Percentiles rank a stretch among this genome's conserved stretches.
phyloP scores from a whole-genome alignment of 1,139 yeast genomes.

The Kodamaea ohmeri region DNA sequence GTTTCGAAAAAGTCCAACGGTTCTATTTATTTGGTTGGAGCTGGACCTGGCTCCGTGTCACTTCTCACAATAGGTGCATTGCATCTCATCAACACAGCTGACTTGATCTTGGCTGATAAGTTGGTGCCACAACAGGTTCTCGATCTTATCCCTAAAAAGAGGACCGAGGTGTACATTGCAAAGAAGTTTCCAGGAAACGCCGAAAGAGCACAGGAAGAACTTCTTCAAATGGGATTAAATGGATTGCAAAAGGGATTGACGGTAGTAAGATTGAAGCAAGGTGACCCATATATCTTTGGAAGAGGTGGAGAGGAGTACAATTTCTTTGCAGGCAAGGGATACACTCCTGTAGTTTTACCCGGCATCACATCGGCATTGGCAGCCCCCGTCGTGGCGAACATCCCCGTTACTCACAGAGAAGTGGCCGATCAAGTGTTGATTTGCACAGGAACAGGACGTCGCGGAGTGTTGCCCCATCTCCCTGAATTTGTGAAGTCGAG shows the following conservation, averaged over 20 bases:
- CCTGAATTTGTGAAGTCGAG: constrained; percentile 72
- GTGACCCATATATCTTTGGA: constrained; percentile 96
- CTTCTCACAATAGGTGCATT: constrained; percentile 84
- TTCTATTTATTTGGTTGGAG: constrained; percentile 74
- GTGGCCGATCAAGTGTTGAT: constrained; percentile 90
- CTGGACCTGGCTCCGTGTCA: constrained; percentile 91
- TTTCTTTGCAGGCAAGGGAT: constrained; percentile 68
- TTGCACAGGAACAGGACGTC: constrained; percentile 93
- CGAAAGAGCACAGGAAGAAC: constrained; percentile 86
- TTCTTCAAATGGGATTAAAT: constrained; percentile 65
- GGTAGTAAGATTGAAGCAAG: constrained; percentile 91
- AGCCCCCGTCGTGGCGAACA: constrained; percentile 79
- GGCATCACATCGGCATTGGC: constrained; percentile 91
- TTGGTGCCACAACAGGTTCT: constrained; percentile 87
- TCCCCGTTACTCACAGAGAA: constrained; percentile 91
- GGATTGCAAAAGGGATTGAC: constrained; percentile 63
- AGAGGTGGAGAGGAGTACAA: constrained; percentile 92
- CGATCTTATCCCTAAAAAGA: constrained; percentile 67
- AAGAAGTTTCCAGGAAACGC: constrained; percentile 97
- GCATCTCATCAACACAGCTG: constrained; percentile 77
- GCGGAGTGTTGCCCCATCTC: constrained; percentile 74
- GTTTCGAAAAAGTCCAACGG: constrained; percentile 35
- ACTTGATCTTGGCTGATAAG: constrained; percentile 83
- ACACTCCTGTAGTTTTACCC: constrained; percentile 69
- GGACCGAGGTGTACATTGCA: constrained; percentile 79